Evolutionary conservation across 2,329 filamentous ascomycete genomes (phyloP), one percentile per base, ranked within the genome.

Genomic region (Pseudomassariella vexata): DNA sequence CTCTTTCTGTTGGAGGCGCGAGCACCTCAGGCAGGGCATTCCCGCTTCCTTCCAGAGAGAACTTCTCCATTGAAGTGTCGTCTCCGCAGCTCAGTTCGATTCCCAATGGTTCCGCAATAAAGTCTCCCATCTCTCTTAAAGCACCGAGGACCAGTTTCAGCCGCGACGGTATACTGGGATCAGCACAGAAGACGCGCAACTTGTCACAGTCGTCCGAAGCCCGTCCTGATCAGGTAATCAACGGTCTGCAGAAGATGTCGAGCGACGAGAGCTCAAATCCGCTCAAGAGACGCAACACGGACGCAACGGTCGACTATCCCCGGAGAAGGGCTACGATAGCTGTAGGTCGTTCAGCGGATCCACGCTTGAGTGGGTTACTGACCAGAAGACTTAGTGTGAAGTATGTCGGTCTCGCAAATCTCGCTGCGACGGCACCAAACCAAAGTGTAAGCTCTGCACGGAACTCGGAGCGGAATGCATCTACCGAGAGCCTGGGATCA

Each of bases 401-500:
- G 83, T 88, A 36, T 88, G 84, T 52, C 80, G 84, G 12, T 85
- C 84, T 21, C 73, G 84, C 46, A 89, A 89, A 53, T 87, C 82
- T 38, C 73, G 83, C 40, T 88, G 84, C 56, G 83, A 88, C 54
- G 84, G 84, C 33, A 82, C 73, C 8, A 79, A 85, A 45, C 85
- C 85, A 26, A 90, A 88, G 57, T 92, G 85, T 63, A 83, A 86
- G 56, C 76, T 92, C 21, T 92, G 85, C 60, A 79, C 81, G 8
- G 85, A 90, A 53, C 66, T 90, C 24, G 83, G 85, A 34, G 85
- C 84, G 26, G 83, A 90, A 41, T 92, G 85, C 57, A 73, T 89
- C 43, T 92, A 92, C 56, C 76, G 85, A 41, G 85, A 92, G 54
- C 85, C 85, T 6, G 85, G 85, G 3, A 85, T 90, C 65, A 92